These are phyloP conservation scores for Sarocladium oryzae DNA, from an alignment of 2,329 filamentous ascomycete genomes.

Conservation along the genomic window DNA sequence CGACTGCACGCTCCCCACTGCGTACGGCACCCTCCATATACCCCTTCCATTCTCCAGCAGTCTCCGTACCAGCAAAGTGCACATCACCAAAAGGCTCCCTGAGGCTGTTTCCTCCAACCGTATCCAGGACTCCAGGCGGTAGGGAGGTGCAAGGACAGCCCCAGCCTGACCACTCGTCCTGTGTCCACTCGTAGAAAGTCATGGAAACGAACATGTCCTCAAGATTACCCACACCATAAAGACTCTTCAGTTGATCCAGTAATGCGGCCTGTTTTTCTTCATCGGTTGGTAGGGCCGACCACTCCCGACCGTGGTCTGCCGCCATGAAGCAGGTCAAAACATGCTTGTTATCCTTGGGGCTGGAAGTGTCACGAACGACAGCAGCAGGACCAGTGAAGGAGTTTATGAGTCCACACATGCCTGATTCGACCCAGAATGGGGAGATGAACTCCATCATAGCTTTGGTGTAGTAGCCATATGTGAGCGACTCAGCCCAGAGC, in stretches of 20 bases:
- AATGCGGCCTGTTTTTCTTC: constrained; percentile 17
- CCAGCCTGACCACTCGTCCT: constrained; percentile 29
- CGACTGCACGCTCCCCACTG: constrained; percentile 35
- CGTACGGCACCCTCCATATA: constrained; percentile 46
- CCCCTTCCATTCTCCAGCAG: constrained; percentile 40
- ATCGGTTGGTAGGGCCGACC: constrained; percentile 18
- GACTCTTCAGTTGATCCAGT: too few relatives aligned
- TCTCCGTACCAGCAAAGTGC: constrained; percentile 46
- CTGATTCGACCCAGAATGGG: constrained; percentile 31
- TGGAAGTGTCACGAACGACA: constrained; percentile 37
- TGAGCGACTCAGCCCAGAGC: constrained; percentile 24
- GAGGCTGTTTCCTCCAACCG: constrained; percentile 24
- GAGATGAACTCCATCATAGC: constrained; percentile 35
- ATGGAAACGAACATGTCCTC: too few relatives aligned
- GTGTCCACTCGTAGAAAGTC: constrained; percentile 29
- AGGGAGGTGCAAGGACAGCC: constrained; percentile 33
- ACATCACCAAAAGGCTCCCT: constrained; percentile 29
- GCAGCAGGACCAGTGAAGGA: constrained; percentile 38
- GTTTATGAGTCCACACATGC: constrained; percentile 38
- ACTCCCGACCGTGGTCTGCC: constrained; percentile 27
- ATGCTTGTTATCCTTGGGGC: constrained; percentile 21
- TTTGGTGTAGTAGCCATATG: constrained; percentile 45
- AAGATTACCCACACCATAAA: too few relatives aligned
- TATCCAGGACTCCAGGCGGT: constrained; percentile 30
- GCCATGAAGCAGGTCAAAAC: constrained; percentile 34